Percentiles rank a stretch among this genome's conserved stretches.
Evolutionary conservation across 345 rosid genomes (phyloP).

Genomic region (Murraya paniculata): DNA sequence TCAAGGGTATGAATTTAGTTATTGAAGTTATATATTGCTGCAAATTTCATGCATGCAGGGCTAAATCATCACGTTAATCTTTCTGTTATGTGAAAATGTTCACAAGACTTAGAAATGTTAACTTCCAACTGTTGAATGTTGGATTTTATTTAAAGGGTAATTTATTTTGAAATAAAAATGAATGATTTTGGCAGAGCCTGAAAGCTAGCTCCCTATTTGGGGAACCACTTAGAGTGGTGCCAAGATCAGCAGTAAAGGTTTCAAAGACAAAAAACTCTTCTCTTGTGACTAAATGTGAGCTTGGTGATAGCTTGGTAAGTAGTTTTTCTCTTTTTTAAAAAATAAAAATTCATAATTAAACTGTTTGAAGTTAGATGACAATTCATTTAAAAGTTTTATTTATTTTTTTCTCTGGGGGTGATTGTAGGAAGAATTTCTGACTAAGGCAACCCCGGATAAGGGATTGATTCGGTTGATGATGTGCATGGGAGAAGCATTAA

Average conservation of each 20-base stretch:
- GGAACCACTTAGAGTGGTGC: constrained; percentile 57
- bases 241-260: constrained; percentile 48
- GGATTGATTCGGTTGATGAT: constrained; percentile 67
- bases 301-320: constrained; percentile 91
- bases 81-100: not conserved
- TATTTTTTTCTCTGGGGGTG: not conserved
- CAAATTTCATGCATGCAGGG: not conserved
- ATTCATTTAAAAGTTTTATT: not conserved
- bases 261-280: constrained; percentile 53
- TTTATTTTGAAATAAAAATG: not conserved
- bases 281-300: constrained; percentile 67
- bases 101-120: not conserved
- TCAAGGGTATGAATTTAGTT: constrained; percentile 46
- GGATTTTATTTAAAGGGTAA: not conserved
- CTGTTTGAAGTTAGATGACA: not conserved
- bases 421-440: constrained; percentile 82
- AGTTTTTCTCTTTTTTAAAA: not conserved
- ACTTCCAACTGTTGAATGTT: not conserved
- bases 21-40: not conserved
- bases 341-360: not conserved
- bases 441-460: constrained; percentile 80
- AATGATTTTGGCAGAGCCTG: constrained; percentile 31
- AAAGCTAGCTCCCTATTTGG: constrained; percentile 62
- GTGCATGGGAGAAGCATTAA: constrained; percentile 96
- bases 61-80: not conserved